Base-by-base conservation (phyloP, 2,329 filamentous ascomycete genomes). In the Penicillium sp. region DNA sequence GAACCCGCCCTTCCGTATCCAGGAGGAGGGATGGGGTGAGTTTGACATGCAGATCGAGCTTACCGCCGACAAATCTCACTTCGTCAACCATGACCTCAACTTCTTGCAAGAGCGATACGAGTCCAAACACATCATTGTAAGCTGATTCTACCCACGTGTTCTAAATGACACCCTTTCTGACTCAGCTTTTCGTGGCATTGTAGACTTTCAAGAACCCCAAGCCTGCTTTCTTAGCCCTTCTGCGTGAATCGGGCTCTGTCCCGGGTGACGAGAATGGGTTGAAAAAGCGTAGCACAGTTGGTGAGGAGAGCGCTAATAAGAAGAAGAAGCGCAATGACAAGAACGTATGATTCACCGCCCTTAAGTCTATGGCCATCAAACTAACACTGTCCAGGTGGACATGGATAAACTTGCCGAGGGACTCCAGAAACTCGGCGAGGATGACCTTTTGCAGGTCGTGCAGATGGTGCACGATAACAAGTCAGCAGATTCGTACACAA, bases 391-490 rank as follows among this genome's bases (percentile, higher is more conserved):
- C 21, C 60, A 85, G 76, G 81, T 90, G 65, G 95, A 99, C 75
- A 95, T 96, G 81, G 95, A 99, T 81, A 98, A 96, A 82, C 86
- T 99, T 68, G 95, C 93, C 31, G 93, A 98, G 57, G 92, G 89
- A 0, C 81, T 99, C 57, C 87, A 93, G 73, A 92, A 91, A 80
- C 86, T 99, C 26, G 85, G 86, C 63, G 95, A 99, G 79, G 95
- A 99, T 65, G 93, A 98, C 70, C 80, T 99, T 43, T 82, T 99
- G 60, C 90, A 95, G 66, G 91, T 98, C 24, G 96, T 99, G 59
- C 93, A 98, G 79, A 89, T 99, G 85, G 93, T 99, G 61, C 95
- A 98, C 75, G 95, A 99, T 78, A 91, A 97, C 79, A 98, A 98
- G 82, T 88, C 86, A 1, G 86, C 91, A 6, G 92, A 96, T 63